Base-by-base conservation (phyloP, 805 yeast species). In the Metschnikowia drakensbergensis region DNA sequence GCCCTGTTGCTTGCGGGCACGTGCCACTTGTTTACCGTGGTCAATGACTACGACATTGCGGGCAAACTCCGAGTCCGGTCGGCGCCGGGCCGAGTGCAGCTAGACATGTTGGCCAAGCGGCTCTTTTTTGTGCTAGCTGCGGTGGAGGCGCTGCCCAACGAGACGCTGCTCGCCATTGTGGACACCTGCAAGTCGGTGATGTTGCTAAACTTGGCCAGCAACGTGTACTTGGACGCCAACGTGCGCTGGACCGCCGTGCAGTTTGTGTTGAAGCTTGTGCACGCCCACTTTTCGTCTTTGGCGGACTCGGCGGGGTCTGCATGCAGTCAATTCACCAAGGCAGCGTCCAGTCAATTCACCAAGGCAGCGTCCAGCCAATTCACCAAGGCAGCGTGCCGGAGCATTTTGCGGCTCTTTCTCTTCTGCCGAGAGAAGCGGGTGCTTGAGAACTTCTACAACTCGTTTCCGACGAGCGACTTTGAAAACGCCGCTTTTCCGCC, bases 1-100 rank as follows among this genome's bases (percentile, higher is more conserved):
- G 26, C 36, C 17, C 31, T 28, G 17, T 10, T 43, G 9, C 54
- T 55, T 30, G 49, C 56, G 1, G 36, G 55, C 3, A 49, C 64
- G 1, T 59, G 61, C 2, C 73, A 71, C 46, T 53, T 69, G n/a
- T 71, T 63, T 47, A 58, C 73, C 4, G 64, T 71, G 6, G 47
- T 70, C 13, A 68, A 67, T 48, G 75, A 71, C 53, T 63, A 64
- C 49, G 75, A 69, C 39, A 53, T 70, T 9, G 50, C 67, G 8
- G 45, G 53, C 22, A 68, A 66, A 45, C 52, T 70, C 36, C 54
- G 58, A n/a, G 46, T 66, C 3, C 59, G 60, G 42, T 45, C 62
- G 5, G 47, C 55, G 6, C 54, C 52, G 22, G 47, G 53, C 42
- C 61, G 58, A 39, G 58, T 69, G 22, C 60, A 57, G 30, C 60